These are phyloP conservation scores for Pyrenopolyporus hunteri DNA, from an alignment of 495 filamentous ascomycete genomes.

Conservation along the genomic window DNA sequence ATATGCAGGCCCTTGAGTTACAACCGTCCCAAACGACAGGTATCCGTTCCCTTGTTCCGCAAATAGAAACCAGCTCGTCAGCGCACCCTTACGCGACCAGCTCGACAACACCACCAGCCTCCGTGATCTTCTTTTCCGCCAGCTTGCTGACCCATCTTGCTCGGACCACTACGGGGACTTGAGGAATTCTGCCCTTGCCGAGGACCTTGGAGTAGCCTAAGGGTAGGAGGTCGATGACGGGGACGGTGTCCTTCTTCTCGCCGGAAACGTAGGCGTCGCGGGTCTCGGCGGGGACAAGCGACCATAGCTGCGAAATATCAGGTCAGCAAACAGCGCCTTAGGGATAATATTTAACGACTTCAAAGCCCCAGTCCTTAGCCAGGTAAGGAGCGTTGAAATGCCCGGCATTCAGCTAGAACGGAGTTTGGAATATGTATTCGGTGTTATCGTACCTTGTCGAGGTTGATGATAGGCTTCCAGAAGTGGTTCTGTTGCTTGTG, in stretches of 20 bases:
- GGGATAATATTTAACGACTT: constrained; percentile 50
- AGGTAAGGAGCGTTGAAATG: constrained; percentile 35
- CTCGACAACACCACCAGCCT: constrained; percentile 88
- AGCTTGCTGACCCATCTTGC: constrained; percentile 86
- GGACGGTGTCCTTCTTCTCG: constrained; percentile 77
- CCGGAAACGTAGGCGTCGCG: constrained; percentile 80
- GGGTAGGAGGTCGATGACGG: constrained; percentile 89
- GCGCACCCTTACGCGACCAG: constrained; percentile 74
- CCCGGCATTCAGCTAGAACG: background rate
- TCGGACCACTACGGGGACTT: constrained; percentile 85
- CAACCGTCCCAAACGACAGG: constrained; percentile 41
- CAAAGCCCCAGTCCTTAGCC: background rate
- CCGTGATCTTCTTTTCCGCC: constrained; percentile 95
- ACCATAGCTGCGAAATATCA: constrained; percentile 67
- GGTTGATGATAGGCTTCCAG: constrained; percentile 92
- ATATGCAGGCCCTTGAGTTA: constrained; percentile 38
- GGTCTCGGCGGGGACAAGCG: constrained; percentile 79
- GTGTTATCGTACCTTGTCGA: constrained; percentile 74
- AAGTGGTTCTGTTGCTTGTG: constrained; percentile 86
- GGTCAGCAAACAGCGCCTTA: constrained; percentile 59
- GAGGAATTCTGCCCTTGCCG: constrained; percentile 88
- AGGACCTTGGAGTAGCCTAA: constrained; percentile 93
- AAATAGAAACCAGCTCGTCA: constrained; percentile 38
- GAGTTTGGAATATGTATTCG: background rate
- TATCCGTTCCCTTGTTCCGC: constrained; percentile 38